Evolutionary conservation across 2,329 filamentous ascomycete genomes (phyloP).

Genomic region (Seiridium unicorne): DNA sequence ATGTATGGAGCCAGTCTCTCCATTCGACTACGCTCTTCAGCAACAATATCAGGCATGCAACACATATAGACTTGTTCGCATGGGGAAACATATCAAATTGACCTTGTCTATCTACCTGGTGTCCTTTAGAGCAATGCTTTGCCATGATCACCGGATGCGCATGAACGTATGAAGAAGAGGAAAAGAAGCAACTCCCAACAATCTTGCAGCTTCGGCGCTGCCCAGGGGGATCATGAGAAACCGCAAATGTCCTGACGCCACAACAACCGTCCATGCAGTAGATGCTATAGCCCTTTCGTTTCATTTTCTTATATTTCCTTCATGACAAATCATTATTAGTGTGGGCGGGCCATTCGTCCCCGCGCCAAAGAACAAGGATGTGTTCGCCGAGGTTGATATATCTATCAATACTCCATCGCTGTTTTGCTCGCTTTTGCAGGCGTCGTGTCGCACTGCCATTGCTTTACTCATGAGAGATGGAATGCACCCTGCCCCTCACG

Average conservation of each 20-base stretch:
- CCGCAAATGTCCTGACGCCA: constrained; percentile 18
- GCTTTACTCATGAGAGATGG: constrained; percentile 71
- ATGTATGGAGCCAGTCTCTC: too few species aligned
- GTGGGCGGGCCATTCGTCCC: background rate
- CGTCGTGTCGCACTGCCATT: background rate
- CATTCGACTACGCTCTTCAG: too few species aligned
- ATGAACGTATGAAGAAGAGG: background rate
- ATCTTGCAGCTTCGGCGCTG: background rate
- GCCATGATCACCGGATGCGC: background rate
- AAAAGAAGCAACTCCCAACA: background rate
- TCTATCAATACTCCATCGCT: too few species aligned
- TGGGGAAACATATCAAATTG: background rate
- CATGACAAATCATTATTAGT: constrained; percentile 1
- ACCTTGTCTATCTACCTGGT: background rate
- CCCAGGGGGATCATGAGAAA: background rate
- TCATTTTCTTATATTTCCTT: constrained; percentile 9
- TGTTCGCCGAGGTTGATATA: too few species aligned
- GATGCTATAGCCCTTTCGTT: constrained; percentile 19
- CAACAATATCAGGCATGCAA: too few species aligned
- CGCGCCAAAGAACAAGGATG: background rate
- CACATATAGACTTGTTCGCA: too few species aligned
- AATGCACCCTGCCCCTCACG: constrained; percentile 97
- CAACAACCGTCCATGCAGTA: constrained; percentile 15
- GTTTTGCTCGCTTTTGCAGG: background rate
- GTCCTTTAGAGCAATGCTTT: background rate